Percentiles rank a stretch among this genome's conserved stretches.
Evolutionary conservation across 1,284 basidiomycete species (phyloP).

Genomic region (Phellopilus nigrolimitatus): DNA sequence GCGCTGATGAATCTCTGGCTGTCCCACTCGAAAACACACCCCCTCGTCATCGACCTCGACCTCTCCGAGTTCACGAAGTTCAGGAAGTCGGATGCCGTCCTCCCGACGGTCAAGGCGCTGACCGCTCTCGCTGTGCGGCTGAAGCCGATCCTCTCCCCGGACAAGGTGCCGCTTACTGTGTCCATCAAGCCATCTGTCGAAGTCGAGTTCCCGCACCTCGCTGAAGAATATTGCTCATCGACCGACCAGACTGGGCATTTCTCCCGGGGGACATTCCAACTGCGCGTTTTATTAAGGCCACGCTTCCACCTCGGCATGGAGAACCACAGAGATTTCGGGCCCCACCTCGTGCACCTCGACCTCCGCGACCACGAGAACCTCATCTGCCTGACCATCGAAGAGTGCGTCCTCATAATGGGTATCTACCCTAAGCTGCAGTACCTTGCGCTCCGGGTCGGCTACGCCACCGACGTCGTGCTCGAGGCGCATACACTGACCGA

Average conservation of each 20-base stretch:
- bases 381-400: not conserved
- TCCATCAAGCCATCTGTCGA: too few relatives aligned
- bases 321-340: constrained; percentile 5
- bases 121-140: constrained; percentile 1
- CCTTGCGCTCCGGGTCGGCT: not conserved
- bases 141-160: too few relatives aligned
- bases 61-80: constrained; percentile 6
- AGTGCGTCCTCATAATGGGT: not conserved
- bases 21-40: not conserved
- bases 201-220: too few relatives aligned
- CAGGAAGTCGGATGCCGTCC: constrained; percentile 5
- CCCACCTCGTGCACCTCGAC: constrained; percentile 13
- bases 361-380: not conserved
- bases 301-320: constrained; percentile 10
- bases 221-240: too few relatives aligned
- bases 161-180: too few relatives aligned
- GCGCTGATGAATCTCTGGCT: constrained; percentile 12
- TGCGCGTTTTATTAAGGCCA: constrained; percentile 5
- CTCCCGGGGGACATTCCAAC: not conserved
- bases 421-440: constrained; percentile 6
- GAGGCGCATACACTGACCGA: not conserved
- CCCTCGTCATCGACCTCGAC: constrained; percentile 13
- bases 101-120: constrained; percentile 7
- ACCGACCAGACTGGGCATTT: too few relatives aligned
- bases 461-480: not conserved